Percentiles rank a stretch among this genome's conserved stretches.
These are phyloP conservation scores for Warburgia ugandensis DNA, from an alignment of 164 flowering plant species.

Conservation along the genomic window DNA sequence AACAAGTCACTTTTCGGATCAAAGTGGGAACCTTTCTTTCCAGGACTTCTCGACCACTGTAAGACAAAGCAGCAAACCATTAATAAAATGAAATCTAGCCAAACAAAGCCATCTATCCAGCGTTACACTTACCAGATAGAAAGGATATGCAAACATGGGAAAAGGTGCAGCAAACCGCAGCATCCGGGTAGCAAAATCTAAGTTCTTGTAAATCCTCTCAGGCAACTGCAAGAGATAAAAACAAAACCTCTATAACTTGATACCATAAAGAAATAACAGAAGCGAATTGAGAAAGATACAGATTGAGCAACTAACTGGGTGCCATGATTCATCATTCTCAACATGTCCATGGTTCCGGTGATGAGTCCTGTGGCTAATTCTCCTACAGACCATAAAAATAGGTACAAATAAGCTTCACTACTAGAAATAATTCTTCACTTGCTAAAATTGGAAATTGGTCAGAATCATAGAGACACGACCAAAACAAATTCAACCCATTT, in stretches of 20 bases:
- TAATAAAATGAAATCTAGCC: background rate
- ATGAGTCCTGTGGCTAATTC: slow-evolving; percentile 60
- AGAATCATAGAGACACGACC: too few species aligned
- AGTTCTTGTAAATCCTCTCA: slow-evolving; percentile 42
- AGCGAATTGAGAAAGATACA: background rate
- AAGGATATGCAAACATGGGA: slow-evolving; percentile 66
- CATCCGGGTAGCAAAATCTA: slow-evolving; percentile 28
- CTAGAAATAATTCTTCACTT: too few species aligned
- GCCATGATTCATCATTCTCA: slow-evolving; percentile 49
- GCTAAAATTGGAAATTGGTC: too few species aligned
- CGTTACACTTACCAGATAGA: slow-evolving; percentile 61
- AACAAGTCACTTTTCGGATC: slow-evolving; percentile 76
- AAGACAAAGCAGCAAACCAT: background rate
- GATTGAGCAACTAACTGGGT: slow-evolving; percentile 36
- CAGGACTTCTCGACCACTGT: slow-evolving; percentile 94
- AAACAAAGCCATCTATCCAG: too few species aligned
- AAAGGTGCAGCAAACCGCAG: slow-evolving; percentile 54
- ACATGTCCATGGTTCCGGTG: slow-evolving; percentile 60
- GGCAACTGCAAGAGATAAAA: slow-evolving; percentile 45
- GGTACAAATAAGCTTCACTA: too few species aligned
- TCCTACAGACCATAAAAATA: slow-evolving; percentile 27
- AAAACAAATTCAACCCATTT: too few species aligned
- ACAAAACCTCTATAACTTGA: too few species aligned
- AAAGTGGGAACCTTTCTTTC: slow-evolving; percentile 89
- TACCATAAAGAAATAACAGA: background rate